Evolutionary conservation across 306 rosid species (phyloP).

Genomic region (Glycine soja): DNA sequence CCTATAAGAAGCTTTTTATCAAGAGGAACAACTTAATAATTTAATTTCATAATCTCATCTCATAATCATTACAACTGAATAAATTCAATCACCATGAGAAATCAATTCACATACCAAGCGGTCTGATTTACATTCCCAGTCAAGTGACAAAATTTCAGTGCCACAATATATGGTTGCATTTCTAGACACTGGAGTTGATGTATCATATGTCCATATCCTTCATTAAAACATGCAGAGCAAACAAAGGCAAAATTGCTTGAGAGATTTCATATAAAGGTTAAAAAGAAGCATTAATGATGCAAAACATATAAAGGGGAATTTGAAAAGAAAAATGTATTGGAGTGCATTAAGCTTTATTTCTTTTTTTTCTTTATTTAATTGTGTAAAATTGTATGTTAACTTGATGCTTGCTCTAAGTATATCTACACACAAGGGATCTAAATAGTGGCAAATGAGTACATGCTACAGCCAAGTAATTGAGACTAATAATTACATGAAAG

Average conservation of each 20-base stretch:
- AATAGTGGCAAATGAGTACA: constrained; percentile 36
- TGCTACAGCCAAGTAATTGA: constrained; percentile 30
- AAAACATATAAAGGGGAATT: constrained; percentile 33
- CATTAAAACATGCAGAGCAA: constrained; percentile 40
- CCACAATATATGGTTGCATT: constrained; percentile 98
- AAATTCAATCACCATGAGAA: constrained; percentile 23
- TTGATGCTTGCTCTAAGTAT: constrained; percentile 10
- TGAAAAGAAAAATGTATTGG: constrained; percentile 12
- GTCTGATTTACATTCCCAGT: constrained; percentile 98
- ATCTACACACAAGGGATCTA: not conserved
- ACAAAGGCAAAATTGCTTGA: constrained; percentile 38
- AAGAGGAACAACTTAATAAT: constrained; percentile 52
- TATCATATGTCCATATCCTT: constrained; percentile 97
- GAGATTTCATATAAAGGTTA: constrained; percentile 29
- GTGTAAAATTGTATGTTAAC: not conserved
- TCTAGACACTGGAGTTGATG: constrained; percentile 88
- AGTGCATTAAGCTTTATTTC: constrained; percentile 12
- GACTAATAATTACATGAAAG: constrained; percentile 15
- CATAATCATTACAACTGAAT: constrained; percentile 20
- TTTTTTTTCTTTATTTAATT: constrained; percentile 1
- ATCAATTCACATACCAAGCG: constrained; percentile 79
- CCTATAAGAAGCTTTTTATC: constrained; percentile 91
- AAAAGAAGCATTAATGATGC: constrained; percentile 27
- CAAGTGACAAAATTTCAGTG: constrained; percentile 87
- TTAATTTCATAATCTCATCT: constrained; percentile 40